Evolutionary conservation across 2,329 filamentous ascomycete genomes (phyloP).

Genomic region (Lasiodiplodia gonubiensis): DNA sequence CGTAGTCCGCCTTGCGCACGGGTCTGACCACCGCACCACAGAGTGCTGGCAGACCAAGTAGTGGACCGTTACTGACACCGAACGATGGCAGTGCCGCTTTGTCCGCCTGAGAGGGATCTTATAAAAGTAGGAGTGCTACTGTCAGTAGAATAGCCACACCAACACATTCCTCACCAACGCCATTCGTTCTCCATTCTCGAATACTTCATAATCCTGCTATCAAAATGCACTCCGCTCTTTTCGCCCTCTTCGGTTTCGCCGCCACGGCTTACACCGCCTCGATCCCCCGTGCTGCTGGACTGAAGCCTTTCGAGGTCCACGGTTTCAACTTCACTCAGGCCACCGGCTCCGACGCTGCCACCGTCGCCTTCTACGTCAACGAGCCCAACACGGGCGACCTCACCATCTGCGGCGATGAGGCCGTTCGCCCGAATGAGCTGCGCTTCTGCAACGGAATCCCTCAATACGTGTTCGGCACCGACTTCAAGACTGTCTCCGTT

Average conservation of each 20-base stretch:
- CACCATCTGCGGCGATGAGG: background rate
- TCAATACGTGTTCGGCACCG: background rate
- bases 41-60: background rate
- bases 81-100: too few relatives aligned
- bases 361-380: background rate
- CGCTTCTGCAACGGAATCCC: slow-evolving; percentile 8
- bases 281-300: background rate
- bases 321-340: background rate
- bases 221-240: slow-evolving; percentile 2
- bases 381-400: background rate
- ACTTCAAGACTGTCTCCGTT: background rate
- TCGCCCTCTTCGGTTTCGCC: slow-evolving; percentile 3
- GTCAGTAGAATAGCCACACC: background rate
- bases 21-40: background rate
- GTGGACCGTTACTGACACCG: too few relatives aligned
- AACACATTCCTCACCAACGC: background rate
- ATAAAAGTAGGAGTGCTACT: background rate
- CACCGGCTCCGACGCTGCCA: background rate
- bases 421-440: background rate
- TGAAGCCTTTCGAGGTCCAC: slow-evolving; percentile 1
- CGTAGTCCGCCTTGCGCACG: background rate
- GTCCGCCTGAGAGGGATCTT: background rate
- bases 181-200: background rate
- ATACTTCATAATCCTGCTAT: background rate
- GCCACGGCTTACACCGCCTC: background rate